Evolutionary conservation across 148 eudicot species (phyloP), one percentile per base, ranked within the genome.

Genomic region (Rheum nobile): DNA sequence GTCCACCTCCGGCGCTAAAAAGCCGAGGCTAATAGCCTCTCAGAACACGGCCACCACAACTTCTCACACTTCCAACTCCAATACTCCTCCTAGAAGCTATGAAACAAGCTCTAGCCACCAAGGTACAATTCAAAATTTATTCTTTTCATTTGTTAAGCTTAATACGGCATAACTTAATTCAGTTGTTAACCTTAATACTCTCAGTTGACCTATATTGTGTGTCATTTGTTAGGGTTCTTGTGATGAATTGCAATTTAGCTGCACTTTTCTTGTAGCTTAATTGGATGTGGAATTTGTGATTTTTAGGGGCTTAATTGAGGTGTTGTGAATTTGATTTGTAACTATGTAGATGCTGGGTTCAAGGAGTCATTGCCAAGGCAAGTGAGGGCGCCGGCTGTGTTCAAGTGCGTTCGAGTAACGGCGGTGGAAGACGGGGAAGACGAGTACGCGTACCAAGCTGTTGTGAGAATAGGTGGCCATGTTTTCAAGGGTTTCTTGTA

Each of bases 401-500:
- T 94, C 86, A 91, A 88, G 75, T 94, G 97, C 9, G 95, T 94
- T 0, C 78, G 86, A 29, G 97, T 94, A 5, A 89, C 96, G 0
- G 85, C 98, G 0, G 85, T 94, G 3, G 98, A 91, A 0, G 96
- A 94, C 8, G 96, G 89, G 0, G 96, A 91, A 0, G 92, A 89
- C 46, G 91, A 94, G 74, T 94, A 79, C 34, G 98, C 98, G 0
- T 94, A 94, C 71, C 97, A 94, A 71, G 96, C 98, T 0, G 79
- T 86, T 2, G 96, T 89, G 0, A 88, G 80, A 38, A 94, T 94
- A 1, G 90, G 93, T 8, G 98, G 98, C 0, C 98, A 91, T 81
- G 84, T 94, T 12, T 94, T 94, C 82, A 94, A 94, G 76, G 98
- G 98, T 3, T 86, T 94, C 39, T 72, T 94, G 13, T 91, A 94